A percentile compares a stretch with the other conserved stretches of the same genome.
phyloP scores from a whole-genome alignment of 2,329 filamentous ascomycete species.

The Colletotrichum theobromicola region DNA sequence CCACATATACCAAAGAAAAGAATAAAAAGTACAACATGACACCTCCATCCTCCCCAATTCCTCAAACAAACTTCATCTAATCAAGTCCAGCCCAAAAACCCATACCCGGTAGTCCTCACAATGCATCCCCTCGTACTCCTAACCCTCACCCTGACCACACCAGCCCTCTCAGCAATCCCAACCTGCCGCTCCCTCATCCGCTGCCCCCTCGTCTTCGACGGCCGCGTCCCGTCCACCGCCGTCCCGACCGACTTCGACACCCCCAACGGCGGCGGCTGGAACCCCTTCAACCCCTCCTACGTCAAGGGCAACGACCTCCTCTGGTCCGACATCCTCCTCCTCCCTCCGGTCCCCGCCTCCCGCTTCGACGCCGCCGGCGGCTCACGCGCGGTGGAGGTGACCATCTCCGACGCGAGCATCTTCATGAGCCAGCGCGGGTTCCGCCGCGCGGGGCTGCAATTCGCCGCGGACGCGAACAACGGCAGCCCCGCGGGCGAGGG shows the following conservation, averaged over 20 bases:
- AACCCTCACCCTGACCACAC: neutral
- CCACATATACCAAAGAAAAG: neutral
- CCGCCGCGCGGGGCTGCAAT: slow-evolving; percentile 49
- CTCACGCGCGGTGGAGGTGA: slow-evolving; percentile 45
- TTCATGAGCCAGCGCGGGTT: slow-evolving; percentile 52
- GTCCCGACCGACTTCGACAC: slow-evolving; percentile 35
- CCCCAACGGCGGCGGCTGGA: slow-evolving; percentile 28
- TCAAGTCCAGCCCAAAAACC: neutral
- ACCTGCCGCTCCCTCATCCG: slow-evolving; percentile 18
- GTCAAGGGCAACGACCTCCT: slow-evolving; percentile 38
- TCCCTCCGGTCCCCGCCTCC: slow-evolving; percentile 28
- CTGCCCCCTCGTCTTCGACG: slow-evolving; percentile 42
- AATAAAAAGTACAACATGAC: neutral
- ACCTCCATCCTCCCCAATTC: neutral
- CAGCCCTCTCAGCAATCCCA: neutral
- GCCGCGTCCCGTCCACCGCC: slow-evolving; percentile 33
- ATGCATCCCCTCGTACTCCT: neutral
- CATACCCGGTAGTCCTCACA: no score
- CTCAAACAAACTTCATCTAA: fast-evolving
- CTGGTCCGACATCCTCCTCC: slow-evolving; percentile 41
- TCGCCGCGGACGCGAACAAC: slow-evolving; percentile 45
- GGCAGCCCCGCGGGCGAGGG: slow-evolving; percentile 38
- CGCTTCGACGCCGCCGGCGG: slow-evolving; percentile 42
- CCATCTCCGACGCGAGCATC: slow-evolving; percentile 47
- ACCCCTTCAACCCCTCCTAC: slow-evolving; percentile 39